Evolutionary conservation across 2,329 filamentous ascomycete species (phyloP).

Genomic region (Thermothelomyces thermophilus): DNA sequence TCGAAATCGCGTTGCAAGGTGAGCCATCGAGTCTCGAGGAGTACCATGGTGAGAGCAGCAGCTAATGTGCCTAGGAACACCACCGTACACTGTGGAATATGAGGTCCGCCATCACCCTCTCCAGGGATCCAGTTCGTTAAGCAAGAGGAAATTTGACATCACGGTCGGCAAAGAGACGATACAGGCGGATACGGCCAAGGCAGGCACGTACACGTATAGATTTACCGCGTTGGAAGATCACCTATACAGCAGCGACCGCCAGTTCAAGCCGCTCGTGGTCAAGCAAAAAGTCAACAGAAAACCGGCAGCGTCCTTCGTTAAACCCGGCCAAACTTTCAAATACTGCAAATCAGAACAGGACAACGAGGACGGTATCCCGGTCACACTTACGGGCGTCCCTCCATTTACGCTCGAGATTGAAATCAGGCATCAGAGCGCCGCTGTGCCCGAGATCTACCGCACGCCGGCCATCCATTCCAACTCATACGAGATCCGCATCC

Average conservation of each 20-base stretch:
- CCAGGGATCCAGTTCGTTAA: conserved; percentile 58
- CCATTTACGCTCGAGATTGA: conserved; percentile 90
- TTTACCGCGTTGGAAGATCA: conserved; percentile 79
- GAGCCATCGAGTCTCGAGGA: conserved; percentile 28
- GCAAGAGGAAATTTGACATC: conserved; percentile 67
- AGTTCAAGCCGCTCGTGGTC: conserved; percentile 60
- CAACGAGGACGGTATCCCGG: conserved; percentile 79
- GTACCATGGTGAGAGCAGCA: background rate
- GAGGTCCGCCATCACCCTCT: conserved; percentile 66
- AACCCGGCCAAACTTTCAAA: conserved; percentile 88
- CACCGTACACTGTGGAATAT: conserved; percentile 80
- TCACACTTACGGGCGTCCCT: conserved; percentile 72
- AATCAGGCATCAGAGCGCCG: conserved; percentile 82
- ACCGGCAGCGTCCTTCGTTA: conserved; percentile 73
- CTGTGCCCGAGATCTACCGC: conserved; percentile 71
- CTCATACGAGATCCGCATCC: conserved; percentile 74
- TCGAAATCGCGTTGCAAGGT: conserved; percentile 76
- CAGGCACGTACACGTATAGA: conserved; percentile 79
- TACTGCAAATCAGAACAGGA: conserved; percentile 83
- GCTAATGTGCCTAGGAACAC: conserved; percentile 47
- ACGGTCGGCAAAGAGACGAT: conserved; percentile 70
- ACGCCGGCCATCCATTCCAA: conserved; percentile 72
- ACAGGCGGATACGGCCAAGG: conserved; percentile 75
- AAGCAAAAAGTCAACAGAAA: conserved; percentile 79
- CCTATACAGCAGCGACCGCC: conserved; percentile 71